phyloP scores from a whole-genome alignment of 2,329 filamentous ascomycete species.

The Colletotrichum sansevieriae region DNA sequence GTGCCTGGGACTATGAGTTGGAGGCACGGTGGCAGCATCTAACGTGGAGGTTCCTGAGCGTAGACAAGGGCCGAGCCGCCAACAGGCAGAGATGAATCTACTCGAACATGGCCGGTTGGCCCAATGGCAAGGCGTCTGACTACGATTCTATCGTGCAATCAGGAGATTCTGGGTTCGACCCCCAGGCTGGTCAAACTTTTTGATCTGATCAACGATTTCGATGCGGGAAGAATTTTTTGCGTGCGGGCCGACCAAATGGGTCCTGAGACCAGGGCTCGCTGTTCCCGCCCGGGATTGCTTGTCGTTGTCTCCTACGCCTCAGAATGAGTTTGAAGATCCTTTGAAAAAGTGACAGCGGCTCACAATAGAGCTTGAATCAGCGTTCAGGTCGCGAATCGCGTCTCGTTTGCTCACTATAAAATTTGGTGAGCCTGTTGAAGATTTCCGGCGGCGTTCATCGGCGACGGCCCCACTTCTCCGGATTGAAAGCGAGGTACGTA shows the following conservation, averaged over 20 bases:
- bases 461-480: conserved; percentile 15
- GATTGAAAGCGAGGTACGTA: conserved; percentile 13
- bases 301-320: neutral
- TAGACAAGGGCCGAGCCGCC: neutral
- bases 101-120: conserved; percentile 45
- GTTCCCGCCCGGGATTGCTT: conserved; percentile 25
- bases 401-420: no score
- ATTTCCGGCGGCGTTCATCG: neutral
- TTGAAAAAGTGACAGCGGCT: no score
- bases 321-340: no score
- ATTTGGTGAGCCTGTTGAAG: neutral
- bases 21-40: no score
- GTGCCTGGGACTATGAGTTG: no score
- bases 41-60: neutral
- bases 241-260: conserved; percentile 29
- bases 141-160: conserved; percentile 47
- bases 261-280: conserved; percentile 25
- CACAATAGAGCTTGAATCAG: no score
- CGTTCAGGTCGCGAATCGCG: no score
- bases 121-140: conserved; percentile 60
- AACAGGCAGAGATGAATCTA: conserved; percentile 16
- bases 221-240: conserved; percentile 7
- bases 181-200: conserved; percentile 39
- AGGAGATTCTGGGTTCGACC: conserved; percentile 43
- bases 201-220: neutral